These are phyloP conservation scores for Chlorella ohadii DNA, from an alignment of 139 green algal species.

Conservation along the genomic window DNA sequence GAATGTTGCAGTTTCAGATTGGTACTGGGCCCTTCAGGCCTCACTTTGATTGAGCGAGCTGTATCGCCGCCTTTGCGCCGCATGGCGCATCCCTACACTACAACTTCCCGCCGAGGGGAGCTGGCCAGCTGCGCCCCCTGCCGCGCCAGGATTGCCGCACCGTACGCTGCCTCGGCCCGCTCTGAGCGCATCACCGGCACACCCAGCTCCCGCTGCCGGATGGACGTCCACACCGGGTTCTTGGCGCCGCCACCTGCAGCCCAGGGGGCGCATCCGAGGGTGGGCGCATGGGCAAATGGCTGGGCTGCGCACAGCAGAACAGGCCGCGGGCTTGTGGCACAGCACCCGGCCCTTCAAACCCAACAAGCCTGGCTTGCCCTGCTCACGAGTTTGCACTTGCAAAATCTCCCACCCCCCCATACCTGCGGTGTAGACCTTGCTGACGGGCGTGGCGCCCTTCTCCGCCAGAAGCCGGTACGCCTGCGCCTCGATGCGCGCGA, in stretches of 20 bases:
- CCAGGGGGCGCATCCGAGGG: background rate
- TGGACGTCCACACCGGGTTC: constrained; percentile 81
- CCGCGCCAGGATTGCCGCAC: constrained; percentile 44
- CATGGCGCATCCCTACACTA: background rate
- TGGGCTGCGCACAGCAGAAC: too few relatives aligned
- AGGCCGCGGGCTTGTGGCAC: too few relatives aligned
- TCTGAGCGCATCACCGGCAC: constrained; percentile 72
- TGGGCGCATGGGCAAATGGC: background rate
- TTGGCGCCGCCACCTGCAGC: constrained; percentile 81
- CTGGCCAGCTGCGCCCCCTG: background rate
- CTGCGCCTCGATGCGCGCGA: constrained; percentile 81
- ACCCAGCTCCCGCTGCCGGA: constrained; percentile 68
- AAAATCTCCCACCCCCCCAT: background rate
- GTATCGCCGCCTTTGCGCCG: background rate
- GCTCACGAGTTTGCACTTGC: background rate
- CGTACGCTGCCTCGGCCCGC: constrained; percentile 79
- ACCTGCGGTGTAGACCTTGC: constrained; percentile 12
- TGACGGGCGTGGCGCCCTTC: constrained; percentile 72
- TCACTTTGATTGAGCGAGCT: background rate
- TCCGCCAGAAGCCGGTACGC: constrained; percentile 71
- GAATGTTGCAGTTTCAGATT: too few relatives aligned
- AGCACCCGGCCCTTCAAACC: background rate
- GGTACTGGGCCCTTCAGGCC: too few relatives aligned
- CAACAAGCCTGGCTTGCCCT: background rate
- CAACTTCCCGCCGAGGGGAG: background rate